Evolutionary conservation across 345 rosid genomes (phyloP).

Genomic region (Dovyalis caffra): DNA sequence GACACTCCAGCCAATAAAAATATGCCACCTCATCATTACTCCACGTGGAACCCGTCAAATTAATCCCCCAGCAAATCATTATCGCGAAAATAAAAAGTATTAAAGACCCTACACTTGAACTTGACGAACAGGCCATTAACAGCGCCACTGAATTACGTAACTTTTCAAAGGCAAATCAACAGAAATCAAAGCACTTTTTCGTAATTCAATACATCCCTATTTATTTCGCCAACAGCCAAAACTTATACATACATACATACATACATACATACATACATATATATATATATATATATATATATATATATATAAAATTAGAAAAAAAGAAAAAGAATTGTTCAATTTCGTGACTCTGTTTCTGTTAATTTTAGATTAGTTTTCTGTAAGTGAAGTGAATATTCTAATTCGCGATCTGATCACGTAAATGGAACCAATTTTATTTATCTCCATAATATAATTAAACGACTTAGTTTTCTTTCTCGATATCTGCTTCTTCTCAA

Average conservation of each 20-base stretch:
- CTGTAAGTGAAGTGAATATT: neutral
- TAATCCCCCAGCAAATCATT: no score
- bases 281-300: no score
- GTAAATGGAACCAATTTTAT: neutral
- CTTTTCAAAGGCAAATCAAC: neutral
- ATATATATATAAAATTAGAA: neutral
- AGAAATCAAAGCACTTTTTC: neutral
- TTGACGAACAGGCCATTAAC: neutral
- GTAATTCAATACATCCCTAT: neutral
- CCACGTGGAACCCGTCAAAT: constrained; percentile 10
- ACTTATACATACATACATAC: no score
- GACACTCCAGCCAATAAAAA: constrained; percentile 5
- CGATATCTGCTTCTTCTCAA: constrained; percentile 5
- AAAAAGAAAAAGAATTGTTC: neutral
- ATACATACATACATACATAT: no score
- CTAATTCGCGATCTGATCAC: constrained; percentile 8
- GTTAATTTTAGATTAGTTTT: no score
- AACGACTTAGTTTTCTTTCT: neutral
- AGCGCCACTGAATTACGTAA: neutral
- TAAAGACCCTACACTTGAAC: neutral
- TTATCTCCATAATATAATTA: neutral
- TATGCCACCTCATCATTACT: constrained; percentile 12
- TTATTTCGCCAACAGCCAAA: neutral
- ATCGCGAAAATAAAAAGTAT: no score
- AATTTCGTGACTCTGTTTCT: neutral